Percentiles rank a stretch among this genome's conserved stretches.
Evolutionary conservation across 257 asterid species (phyloP).

Genomic region (Fraxinus americana): DNA sequence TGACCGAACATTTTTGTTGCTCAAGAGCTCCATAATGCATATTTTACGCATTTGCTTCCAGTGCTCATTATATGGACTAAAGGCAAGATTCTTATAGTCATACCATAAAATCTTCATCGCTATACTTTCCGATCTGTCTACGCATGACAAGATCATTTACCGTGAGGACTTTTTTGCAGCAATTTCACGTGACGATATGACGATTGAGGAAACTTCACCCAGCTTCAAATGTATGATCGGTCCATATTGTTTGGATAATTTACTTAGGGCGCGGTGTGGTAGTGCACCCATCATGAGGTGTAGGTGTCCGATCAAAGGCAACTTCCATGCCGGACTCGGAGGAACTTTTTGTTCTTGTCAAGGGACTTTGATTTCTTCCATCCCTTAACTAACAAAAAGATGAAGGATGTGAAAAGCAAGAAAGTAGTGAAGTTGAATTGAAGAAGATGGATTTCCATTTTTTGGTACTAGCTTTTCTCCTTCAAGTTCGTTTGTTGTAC

Average conservation of each 20-base stretch:
- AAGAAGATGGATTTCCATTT: no score
- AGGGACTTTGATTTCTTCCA: no score
- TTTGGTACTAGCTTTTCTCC: no score
- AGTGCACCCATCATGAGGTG: slow-evolving; percentile 16
- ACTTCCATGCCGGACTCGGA: slow-evolving; percentile 3
- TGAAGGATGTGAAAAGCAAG: no score
- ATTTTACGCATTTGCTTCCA: no score
- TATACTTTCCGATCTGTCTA: background rate
- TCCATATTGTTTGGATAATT: no score
- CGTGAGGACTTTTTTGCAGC: slow-evolving; percentile 14
- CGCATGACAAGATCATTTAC: slow-evolving; percentile 18
- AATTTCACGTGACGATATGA: slow-evolving; percentile 19
- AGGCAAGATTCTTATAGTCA: background rate
- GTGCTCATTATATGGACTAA: slow-evolving; percentile 17
- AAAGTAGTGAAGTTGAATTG: no score
- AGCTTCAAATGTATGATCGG: slow-evolving; percentile 23
- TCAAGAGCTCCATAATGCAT: no score
- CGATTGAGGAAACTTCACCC: slow-evolving; percentile 21
- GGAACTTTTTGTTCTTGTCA: background rate
- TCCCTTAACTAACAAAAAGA: no score
- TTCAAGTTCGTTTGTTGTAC: no score
- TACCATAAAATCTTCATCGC: background rate
- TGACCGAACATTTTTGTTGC: no score
- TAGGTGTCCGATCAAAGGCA: slow-evolving; percentile 20
- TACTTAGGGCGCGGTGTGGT: background rate